Base-by-base conservation (phyloP, 805 yeast genomes). In the Spathaspora boniae region DNA sequence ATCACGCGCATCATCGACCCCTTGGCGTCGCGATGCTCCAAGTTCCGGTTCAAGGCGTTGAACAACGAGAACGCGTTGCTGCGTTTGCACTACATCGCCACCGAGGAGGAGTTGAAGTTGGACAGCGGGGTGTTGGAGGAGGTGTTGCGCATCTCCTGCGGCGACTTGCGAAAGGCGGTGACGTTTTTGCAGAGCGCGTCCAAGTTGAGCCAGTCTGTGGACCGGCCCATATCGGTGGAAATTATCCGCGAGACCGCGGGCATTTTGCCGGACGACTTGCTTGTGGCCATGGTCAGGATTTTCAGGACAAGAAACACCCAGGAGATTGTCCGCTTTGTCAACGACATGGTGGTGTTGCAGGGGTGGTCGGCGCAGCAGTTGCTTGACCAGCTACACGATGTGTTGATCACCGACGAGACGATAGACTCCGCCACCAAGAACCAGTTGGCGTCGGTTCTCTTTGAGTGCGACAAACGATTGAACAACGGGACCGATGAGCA, bases 1-100 rank as follows among this genome's bases (percentile, higher is more conserved):
- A 93, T 93, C 43, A 93, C 99, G 2, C 73, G 98, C 40, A 93
- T 93, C 47, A 93, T 93, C 44, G 98, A 91, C 50, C 99, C 99
- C 2, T 65, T 93, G 40, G 96, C 98, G 4, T 86, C 96, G 33
- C 75, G 99, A 55, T 93, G 98, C 62, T 86, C 97, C 26, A 93
- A 93, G 58, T 93, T 93, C 59, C 70, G 98, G 47, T 93, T 93
- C 67, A 80, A 80, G 49, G 77, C 84, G 26, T 69, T 93, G 40
- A 89, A 85, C 50, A 72, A 77, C 43, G 65, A 61, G 1, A 79
- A 82, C 51, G 94, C 97, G 0, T 59, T 86, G 36, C 65, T 57
- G 9, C 72, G 98, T 45, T 65, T 93, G 40, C 57, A 70, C 45
- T 75, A 66, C 42, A 81, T 93, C 39, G 72, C 80, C 12, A 65